Percentiles rank a stretch among this genome's conserved stretches.
These are phyloP conservation scores for Phytophthora sp. DNA, from an alignment of 352 stramenopile species.

Conservation along the genomic window DNA sequence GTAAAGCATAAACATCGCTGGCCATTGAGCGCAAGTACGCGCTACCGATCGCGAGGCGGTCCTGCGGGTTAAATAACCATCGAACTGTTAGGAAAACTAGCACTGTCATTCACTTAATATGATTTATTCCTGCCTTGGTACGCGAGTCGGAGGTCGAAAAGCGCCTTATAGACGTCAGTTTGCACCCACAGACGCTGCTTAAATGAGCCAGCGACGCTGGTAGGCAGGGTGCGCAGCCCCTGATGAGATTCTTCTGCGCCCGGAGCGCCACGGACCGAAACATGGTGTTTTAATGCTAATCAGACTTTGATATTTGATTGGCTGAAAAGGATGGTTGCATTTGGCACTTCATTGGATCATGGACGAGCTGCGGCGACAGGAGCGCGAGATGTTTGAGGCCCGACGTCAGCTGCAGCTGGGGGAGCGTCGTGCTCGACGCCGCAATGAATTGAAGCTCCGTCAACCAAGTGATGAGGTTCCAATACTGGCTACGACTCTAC, in stretches of 20 bases:
- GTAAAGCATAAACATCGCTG: constrained; percentile 41
- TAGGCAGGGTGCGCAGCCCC: not conserved
- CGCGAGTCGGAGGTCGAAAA: constrained; percentile 5
- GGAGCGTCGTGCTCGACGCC: constrained; percentile 22
- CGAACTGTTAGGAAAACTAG: too few species aligned
- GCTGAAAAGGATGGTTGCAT: constrained; percentile 13
- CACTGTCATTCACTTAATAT: not conserved
- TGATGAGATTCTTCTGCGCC: constrained; percentile 4
- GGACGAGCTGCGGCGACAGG: not conserved
- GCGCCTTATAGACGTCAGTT: not conserved
- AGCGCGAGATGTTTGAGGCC: constrained; percentile 6
- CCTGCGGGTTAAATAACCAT: too few species aligned
- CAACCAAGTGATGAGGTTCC: too few species aligned
- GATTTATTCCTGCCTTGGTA: constrained; percentile 12
- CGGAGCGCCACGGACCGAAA: constrained; percentile 7
- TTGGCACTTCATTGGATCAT: too few species aligned
- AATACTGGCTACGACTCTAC: constrained; percentile 18
- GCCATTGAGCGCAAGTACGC: constrained; percentile 34
- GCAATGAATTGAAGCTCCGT: not conserved
- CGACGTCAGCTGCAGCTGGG: constrained; percentile 18
- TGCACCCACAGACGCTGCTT: not conserved
- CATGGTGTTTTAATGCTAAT: constrained; percentile 13
- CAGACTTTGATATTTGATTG: constrained; percentile 19
- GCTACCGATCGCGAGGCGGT: not conserved
- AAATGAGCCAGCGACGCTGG: not conserved